These are phyloP conservation scores for Rhodosporidiobolus odoratus DNA, from an alignment of 768 basidiomycete species.

Conservation along the genomic window DNA sequence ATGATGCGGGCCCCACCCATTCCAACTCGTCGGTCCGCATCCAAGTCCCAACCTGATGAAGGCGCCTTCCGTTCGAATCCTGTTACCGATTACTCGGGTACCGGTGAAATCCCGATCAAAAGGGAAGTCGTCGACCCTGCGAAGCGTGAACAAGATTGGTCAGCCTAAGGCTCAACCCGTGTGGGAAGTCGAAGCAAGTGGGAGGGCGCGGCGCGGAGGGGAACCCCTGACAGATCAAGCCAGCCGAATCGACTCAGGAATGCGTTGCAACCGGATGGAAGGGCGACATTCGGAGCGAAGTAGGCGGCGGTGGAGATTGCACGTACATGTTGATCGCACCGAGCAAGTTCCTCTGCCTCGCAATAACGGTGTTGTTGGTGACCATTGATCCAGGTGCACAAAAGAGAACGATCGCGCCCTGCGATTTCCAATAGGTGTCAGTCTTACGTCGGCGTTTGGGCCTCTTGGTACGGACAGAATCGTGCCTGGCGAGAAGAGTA, in stretches of 20 bases:
- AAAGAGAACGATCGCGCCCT: constrained; percentile 44
- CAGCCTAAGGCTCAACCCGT: background rate
- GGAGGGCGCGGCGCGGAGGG: too few relatives aligned
- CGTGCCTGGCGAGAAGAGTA: background rate
- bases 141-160: constrained; percentile 2
- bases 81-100: constrained; percentile 47
- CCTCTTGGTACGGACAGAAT: background rate
- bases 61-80: constrained; percentile 46
- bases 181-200: background rate
- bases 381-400: constrained; percentile 49
- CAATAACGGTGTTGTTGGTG: constrained; percentile 47
- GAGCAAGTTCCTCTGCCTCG: constrained; percentile 45
- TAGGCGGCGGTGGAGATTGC: background rate
- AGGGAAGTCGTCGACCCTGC: constrained; percentile 48
- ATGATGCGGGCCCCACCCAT: constrained; percentile 22
- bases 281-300: background rate
- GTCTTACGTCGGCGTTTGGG: too few relatives aligned
- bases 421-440: background rate
- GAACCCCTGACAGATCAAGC: too few relatives aligned
- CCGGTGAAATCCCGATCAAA: constrained; percentile 49
- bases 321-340: constrained; percentile 46
- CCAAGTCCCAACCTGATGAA: constrained; percentile 50
- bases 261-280: background rate
- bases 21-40: constrained; percentile 48
- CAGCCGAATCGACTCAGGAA: too few relatives aligned